Percentiles rank a stretch among this genome's conserved stretches.
These are phyloP conservation scores for Lanmaoa pseudosensibilis DNA, from an alignment of 768 basidiomycete genomes.

Conservation along the genomic window DNA sequence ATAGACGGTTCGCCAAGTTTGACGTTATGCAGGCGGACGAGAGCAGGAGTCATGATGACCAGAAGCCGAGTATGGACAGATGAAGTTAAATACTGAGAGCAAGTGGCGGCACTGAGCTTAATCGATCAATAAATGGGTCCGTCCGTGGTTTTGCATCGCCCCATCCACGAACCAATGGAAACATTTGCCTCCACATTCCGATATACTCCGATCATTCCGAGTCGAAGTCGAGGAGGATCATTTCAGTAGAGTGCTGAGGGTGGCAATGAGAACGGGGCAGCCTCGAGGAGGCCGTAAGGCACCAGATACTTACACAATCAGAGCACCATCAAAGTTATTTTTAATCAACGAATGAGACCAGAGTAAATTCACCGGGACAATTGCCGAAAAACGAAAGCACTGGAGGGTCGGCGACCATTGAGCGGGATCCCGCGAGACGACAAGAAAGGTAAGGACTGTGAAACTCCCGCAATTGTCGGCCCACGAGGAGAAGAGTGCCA, in stretches of 20 bases:
- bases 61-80: background rate
- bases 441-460: background rate
- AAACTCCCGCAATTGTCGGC: background rate
- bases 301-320: slow-evolving; percentile 10
- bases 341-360: background rate
- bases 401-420: background rate
- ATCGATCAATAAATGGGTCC: slow-evolving; percentile 10
- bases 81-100: slow-evolving; percentile 18
- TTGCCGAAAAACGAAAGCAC: background rate
- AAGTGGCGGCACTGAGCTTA: slow-evolving; percentile 9
- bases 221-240: slow-evolving; percentile 11
- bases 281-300: slow-evolving; percentile 21
- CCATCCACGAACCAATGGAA: slow-evolving; percentile 18
- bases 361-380: background rate
- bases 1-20: background rate
- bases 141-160: slow-evolving; percentile 20
- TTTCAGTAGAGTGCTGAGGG: slow-evolving; percentile 9
- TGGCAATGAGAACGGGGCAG: slow-evolving; percentile 23
- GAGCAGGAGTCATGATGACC: slow-evolving; percentile 13
- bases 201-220: slow-evolving; percentile 15
- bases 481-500: background rate
- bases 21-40: background rate
- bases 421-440: background rate
- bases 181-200: slow-evolving; percentile 18
- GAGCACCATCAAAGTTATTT: background rate